Evolutionary conservation across 805 yeast species (phyloP).

Genomic region (Kluyveromyces nonfermentans): DNA sequence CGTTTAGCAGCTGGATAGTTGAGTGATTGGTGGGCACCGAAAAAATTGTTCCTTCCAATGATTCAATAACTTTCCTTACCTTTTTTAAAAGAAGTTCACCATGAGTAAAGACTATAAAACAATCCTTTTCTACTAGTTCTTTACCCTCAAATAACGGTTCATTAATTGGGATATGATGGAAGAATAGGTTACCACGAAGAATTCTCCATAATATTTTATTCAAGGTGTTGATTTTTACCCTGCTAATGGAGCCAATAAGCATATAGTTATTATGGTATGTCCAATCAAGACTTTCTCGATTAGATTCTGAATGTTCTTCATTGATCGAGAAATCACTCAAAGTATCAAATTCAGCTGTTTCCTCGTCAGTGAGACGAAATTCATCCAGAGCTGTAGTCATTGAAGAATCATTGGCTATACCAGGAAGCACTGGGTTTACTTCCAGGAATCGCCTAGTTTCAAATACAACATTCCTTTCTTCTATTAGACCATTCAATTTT

Average conservation of each 20-base stretch:
- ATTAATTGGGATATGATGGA: constrained; percentile 63
- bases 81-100: constrained; percentile 67
- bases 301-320: constrained; percentile 8
- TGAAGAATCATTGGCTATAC: constrained; percentile 20
- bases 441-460: constrained; percentile 42
- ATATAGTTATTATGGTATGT: constrained; percentile 28
- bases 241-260: constrained; percentile 69
- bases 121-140: constrained; percentile 53
- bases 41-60: constrained; percentile 69
- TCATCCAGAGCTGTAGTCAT: constrained; percentile 20
- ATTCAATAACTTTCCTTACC: constrained; percentile 76
- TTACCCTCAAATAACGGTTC: constrained; percentile 59
- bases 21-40: constrained; percentile 40
- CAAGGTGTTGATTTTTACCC: constrained; percentile 58
- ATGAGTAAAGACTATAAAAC: constrained; percentile 86
- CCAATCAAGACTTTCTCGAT: not conserved
- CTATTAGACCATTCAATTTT: constrained; percentile 58
- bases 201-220: constrained; percentile 88
- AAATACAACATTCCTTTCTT: constrained; percentile 54
- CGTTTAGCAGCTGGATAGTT: constrained; percentile 33
- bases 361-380: constrained; percentile 14
- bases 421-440: constrained; percentile 26
- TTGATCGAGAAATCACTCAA: constrained; percentile 23
- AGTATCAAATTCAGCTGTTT: constrained; percentile 12
- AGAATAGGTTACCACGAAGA: constrained; percentile 81